Base-by-base conservation (phyloP, 1,284 basidiomycete genomes). In the Boletus sp. region DNA sequence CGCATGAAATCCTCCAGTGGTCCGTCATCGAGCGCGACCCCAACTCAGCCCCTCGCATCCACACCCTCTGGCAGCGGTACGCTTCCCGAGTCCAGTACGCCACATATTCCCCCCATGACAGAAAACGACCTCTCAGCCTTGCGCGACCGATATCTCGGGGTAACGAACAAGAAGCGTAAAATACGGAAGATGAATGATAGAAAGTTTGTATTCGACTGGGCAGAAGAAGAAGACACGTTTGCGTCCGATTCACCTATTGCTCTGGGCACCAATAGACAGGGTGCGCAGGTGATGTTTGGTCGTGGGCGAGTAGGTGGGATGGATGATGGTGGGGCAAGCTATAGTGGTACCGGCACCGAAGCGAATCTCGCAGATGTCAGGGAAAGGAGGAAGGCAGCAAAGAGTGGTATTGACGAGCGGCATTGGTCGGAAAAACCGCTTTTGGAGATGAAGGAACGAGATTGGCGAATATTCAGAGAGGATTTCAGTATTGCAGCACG, bases 131-230 rank as follows among this genome's bases (percentile, higher is more conserved):
- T 94, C 12, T 73, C 73, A 0, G 84, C 86, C 0, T 85, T 94
- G 56, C 83, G 90, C 10, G 88, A 90, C 22, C 81, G 93, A 26
- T 96, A 97, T 66, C 82, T 97, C 19, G 94, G 94, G 8, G 88
- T 88, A 16, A 88, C 89, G 68, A 88, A 85, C 69, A 94, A 94
- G 77, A 94, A 94, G 71, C 86, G 90, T 36, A 91, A 91, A 69
- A 86, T 93, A 58, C 83, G 92, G 48, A 95, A 94, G 70, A 90
- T 90, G 78, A 90, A 88, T 59, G 92, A 94, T 65, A 88, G 93
- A 67, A 95, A 95, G 69, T 93, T 97, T 65, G 87, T 94, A n/a
- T 99, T 99, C 62, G 95, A 98, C 65, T 98, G 95, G 94, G 94
- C 93, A 61, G 84, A 85, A 41, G 86, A 87, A 62, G 94, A 97